Evolutionary conservation across 805 yeast genomes (phyloP), one percentile per base, ranked within the genome.

Genomic region (Saccharomycopsis guyanensis): DNA sequence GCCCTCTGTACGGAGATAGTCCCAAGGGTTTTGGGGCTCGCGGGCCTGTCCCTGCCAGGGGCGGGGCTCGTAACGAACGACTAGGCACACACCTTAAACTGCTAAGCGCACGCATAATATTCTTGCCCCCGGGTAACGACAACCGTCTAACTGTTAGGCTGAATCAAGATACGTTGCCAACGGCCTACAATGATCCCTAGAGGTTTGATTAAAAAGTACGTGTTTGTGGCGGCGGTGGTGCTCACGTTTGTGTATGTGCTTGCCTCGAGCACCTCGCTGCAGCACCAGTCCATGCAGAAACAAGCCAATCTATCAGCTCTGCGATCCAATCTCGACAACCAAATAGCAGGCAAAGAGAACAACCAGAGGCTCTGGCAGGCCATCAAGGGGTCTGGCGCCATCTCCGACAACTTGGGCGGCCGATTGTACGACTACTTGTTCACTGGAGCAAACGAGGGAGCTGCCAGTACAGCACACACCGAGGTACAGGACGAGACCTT

Each of bases 331-430:
- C 29, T 25, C 29, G 10, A 25, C 29, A 37, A 45, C 36, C 16
- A 25, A n/a, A 18, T 39, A 10, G 49, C 49, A 18, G 52, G 52
- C 25, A 27, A 24, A 19, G 48, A 48, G 24, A 41, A 20, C 23
- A 48, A 48, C 35, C 44, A 41, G 19, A 25, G 36, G 27, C 19
- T 48, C 12, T 48, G 52, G 52, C 32, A 27, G 43, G 46, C 52
- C 15, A 23, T 45, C 12, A 40, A 34, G 12, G 37, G 43, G 7
- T 38, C 47, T 22, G 15, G 19, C 16, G 15, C 22, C 7, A 38
- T 19, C 5, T 24, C 45, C 5, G 44, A 39, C 10, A 31, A 45
- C 13, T n/a, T 38, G 22, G 22, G 43, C 13, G 33, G 38, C 2
- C 29, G 29, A 23, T 13, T 48, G 3, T 48, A 48, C 35, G 52